Evolutionary conservation across 805 yeast genomes (phyloP).

Genomic region (Ogataea philodendri): DNA sequence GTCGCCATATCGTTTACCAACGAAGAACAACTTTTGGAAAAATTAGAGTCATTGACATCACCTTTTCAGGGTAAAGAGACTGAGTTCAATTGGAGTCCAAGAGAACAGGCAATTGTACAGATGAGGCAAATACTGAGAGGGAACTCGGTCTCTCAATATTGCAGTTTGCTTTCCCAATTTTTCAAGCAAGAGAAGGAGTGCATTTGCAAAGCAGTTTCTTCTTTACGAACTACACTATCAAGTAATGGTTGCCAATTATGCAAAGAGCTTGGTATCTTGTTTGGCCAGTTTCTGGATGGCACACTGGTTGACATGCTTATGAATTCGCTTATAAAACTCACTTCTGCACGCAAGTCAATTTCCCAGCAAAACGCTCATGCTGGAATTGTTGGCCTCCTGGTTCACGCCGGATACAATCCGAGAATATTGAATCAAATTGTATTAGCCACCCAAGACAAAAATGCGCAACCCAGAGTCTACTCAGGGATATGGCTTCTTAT

Average conservation of each 20-base stretch:
- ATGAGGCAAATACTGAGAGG: constrained; percentile 64
- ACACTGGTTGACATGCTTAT: constrained; percentile 47
- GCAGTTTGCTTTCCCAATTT: constrained; percentile 30
- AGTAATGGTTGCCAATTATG: constrained; percentile 71
- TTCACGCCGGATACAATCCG: constrained; percentile 51
- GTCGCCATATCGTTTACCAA: constrained; percentile 34
- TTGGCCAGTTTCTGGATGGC: constrained; percentile 43
- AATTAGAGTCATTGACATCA: constrained; percentile 30
- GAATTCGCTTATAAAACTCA: constrained; percentile 48
- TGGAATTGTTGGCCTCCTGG: constrained; percentile 53
- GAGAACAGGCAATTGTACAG: constrained; percentile 62
- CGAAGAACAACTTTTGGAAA: constrained; percentile 30
- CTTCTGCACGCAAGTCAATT: constrained; percentile 62
- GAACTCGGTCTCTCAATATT: constrained; percentile 39
- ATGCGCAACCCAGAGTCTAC: constrained; percentile 65
- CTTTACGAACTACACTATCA: constrained; percentile 83
- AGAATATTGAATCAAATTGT: constrained; percentile 51
- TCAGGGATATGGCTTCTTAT: constrained; percentile 71
- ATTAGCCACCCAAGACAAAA: constrained; percentile 62
- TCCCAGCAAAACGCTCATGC: constrained; percentile 58
- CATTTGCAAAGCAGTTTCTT: constrained; percentile 60
- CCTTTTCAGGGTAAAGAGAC: constrained; percentile 74
- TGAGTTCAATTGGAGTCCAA: constrained; percentile 76
- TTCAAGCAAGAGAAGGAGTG: constrained; percentile 51
- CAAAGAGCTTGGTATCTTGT: constrained; percentile 56